Base-by-base conservation (phyloP, 768 basidiomycete genomes). In the Termitomyces sp. region DNA sequence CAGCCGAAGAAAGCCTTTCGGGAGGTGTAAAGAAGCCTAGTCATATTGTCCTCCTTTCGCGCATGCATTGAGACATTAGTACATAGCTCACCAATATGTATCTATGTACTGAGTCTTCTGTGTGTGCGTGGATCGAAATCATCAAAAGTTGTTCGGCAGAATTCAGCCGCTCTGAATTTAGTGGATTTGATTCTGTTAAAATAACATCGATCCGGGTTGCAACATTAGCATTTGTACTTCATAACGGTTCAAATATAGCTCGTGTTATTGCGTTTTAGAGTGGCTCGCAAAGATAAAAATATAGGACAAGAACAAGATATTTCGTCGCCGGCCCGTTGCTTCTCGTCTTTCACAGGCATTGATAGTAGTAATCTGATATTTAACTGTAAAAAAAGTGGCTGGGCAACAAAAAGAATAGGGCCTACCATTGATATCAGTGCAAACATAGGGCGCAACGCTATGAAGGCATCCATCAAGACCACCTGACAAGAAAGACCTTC, bases 381-480 rank as follows among this genome's bases (percentile, higher is more conserved):
- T 45, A 14, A 14, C 14, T 0, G n/a, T 57, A 28, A 32, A 8
- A 32, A 34, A 6, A 40, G 23, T 14, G 19, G 21, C 17, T 21
- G 32, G n/a, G 17, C 19, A 19, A 16, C 17, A 0, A 34, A 56
- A 25, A 45, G 7, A 43, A 40, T 25, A 3, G 35, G 25, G 25
- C 69, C 56, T 62, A 72, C 75, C 55, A 58, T 75, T 77, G 41
- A 68, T 44, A 2, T 64, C 67, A 1, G 59, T 68, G 66, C 76
- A 78, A 3, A 51, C 72, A 65, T 59, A 76, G 1, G 75, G 74
- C 1, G 75, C 62, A 45, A 68, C 61, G 47, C 75, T 76, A 52
- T 19, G 9, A 17, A 16, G 28, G 35, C 23, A 32, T 30, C 30
- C 14, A 44, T 42, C 23, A 45, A 25, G 10, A 46, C 12, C 27